Conservation (phyloP, 495 filamentous ascomycete genomes). For the Tuber aestivum region DNA sequence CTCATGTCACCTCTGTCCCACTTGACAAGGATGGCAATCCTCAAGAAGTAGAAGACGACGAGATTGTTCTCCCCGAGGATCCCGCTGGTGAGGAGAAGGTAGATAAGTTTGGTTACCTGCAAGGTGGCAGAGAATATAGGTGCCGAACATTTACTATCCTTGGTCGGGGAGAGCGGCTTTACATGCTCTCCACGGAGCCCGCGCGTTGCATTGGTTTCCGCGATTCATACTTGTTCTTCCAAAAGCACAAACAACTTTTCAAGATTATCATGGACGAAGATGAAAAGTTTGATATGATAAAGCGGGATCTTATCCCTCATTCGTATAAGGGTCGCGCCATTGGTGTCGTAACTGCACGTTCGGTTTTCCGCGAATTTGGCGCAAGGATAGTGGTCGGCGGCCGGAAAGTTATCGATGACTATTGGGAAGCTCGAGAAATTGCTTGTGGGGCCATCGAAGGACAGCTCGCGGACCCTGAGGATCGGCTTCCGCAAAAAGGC, state of each 20-base stretch:
- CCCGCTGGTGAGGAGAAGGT: constrained; percentile 88
- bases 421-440: constrained; percentile 69
- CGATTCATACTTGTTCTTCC: constrained; percentile 97
- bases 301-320: constrained; percentile 88
- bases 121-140: constrained; percentile 79
- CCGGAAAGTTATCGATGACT: constrained; percentile 78
- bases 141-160: constrained; percentile 87
- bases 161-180: constrained; percentile 74
- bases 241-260: constrained; percentile 86
- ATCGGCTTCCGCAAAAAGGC: constrained; percentile 62
- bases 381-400: constrained; percentile 90
- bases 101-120: constrained; percentile 73
- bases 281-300: constrained; percentile 88
- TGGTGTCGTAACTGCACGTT: constrained; percentile 91
- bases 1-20: constrained; percentile 70
- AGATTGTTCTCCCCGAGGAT: constrained; percentile 81
- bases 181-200: constrained; percentile 97
- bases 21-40: constrained; percentile 93
- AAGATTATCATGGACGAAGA: constrained; percentile 94
- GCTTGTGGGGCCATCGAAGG: constrained; percentile 81
- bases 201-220: constrained; percentile 94
- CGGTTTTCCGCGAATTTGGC: constrained; percentile 95
- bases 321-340: constrained; percentile 97
- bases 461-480: constrained; percentile 80
- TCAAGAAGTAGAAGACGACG: constrained; percentile 84